Percentiles rank a stretch among this genome's conserved stretches.
phyloP scores from a whole-genome alignment of 2,329 filamentous ascomycete genomes.

The Fragosphaeria purpurea region DNA sequence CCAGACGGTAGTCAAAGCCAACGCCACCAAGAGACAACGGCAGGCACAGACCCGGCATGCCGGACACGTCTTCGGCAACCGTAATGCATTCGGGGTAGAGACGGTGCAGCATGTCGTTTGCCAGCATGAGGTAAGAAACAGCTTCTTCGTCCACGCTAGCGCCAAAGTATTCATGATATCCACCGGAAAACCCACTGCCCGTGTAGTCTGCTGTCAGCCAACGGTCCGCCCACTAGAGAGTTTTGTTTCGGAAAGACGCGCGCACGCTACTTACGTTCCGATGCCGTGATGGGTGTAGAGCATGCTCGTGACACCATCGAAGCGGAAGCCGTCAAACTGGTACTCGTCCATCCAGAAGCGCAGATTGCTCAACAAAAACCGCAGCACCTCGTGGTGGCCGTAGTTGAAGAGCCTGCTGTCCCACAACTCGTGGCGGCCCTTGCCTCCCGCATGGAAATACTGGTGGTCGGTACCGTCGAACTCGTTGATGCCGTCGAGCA shows the following conservation, averaged over 20 bases:
- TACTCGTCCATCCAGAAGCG: conserved; percentile 99
- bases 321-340: conserved; percentile 90
- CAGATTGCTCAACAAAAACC: conserved; percentile 92
- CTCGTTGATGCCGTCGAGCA: conserved; percentile 86
- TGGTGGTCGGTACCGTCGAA: conserved; percentile 92
- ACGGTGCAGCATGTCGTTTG: conserved; percentile 90
- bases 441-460: conserved; percentile 84
- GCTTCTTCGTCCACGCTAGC: conserved; percentile 82
- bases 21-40: conserved; percentile 78
- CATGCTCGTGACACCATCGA: conserved; percentile 98
- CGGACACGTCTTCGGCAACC: conserved; percentile 93
- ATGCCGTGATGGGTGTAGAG: conserved; percentile 93
- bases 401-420: conserved; percentile 98
- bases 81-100: conserved; percentile 83
- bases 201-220: background rate
- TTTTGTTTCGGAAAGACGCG: background rate
- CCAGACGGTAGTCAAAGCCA: conserved; percentile 93
- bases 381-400: conserved; percentile 81
- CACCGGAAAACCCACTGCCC: conserved; percentile 80
- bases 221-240: no score
- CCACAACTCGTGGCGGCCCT: conserved; percentile 86
- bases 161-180: conserved; percentile 97
- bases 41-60: conserved; percentile 94
- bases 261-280: conserved; percentile 64
- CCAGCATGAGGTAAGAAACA: conserved; percentile 88